These are phyloP conservation scores for Phytophthora cactorum DNA, from an alignment of 352 stramenopile species.

Conservation along the genomic window DNA sequence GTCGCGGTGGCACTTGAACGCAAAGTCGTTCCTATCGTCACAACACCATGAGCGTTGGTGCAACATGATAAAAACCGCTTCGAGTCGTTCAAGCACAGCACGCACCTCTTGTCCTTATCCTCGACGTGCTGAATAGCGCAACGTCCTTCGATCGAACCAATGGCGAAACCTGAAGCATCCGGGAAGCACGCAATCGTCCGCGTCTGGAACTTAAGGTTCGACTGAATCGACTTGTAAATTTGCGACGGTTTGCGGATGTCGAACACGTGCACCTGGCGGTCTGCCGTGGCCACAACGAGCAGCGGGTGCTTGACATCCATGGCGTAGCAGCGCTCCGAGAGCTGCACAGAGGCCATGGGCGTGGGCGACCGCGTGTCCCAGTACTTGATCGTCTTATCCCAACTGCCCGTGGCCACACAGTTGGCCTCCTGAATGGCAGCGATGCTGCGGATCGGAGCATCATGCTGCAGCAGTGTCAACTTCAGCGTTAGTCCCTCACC, in stretches of 20 bases:
- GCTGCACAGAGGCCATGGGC: conserved; percentile 87
- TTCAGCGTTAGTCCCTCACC: conserved; percentile 16
- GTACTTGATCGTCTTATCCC: conserved; percentile 97
- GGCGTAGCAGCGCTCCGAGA: conserved; percentile 94
- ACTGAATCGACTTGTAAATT: conserved; percentile 87
- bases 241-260: conserved; percentile 86
- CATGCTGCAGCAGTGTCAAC: conserved; percentile 72
- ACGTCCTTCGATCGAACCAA: conserved; percentile 92
- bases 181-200: conserved; percentile 90
- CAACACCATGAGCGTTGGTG: conserved; percentile 1
- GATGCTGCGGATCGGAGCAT: conserved; percentile 92
- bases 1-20: conserved; percentile 93
- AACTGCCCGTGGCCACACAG: conserved; percentile 94
- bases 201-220: conserved; percentile 90
- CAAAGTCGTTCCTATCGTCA: conserved; percentile 78
- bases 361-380: conserved; percentile 94
- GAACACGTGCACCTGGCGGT: conserved; percentile 90
- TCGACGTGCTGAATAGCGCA: conserved; percentile 92
- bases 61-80: background rate
- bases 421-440: conserved; percentile 83
- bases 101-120: conserved; percentile 74
- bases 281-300: conserved; percentile 94
- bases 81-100: background rate
- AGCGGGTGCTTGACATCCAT: conserved; percentile 95
- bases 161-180: conserved; percentile 87